These are phyloP conservation scores for Cordyceps militaris DNA, from an alignment of 2,329 filamentous ascomycete species.

Conservation along the genomic window DNA sequence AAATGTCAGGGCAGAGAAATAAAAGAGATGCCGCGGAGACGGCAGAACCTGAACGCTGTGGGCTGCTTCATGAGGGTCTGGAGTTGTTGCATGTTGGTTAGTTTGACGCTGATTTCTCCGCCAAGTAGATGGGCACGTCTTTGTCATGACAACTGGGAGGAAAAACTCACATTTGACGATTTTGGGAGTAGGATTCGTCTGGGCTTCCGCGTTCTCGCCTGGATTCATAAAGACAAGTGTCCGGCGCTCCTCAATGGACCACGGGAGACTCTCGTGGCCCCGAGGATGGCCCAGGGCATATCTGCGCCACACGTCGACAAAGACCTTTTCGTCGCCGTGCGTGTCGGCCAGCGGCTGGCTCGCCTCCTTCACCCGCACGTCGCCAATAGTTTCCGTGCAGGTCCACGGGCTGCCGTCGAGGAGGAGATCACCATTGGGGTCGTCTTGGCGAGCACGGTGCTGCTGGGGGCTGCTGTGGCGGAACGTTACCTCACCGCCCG, in stretches of 20 bases:
- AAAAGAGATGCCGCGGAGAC: conserved; percentile 67
- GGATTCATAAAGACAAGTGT: conserved; percentile 45
- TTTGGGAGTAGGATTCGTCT: background rate
- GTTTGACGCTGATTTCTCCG: no score
- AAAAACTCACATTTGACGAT: conserved; percentile 2
- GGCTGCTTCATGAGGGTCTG: conserved; percentile 29
- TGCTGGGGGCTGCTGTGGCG: conserved; percentile 14
- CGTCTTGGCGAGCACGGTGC: conserved; percentile 18
- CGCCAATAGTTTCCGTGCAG: conserved; percentile 41
- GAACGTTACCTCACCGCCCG: conserved; percentile 65
- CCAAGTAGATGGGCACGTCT: no score
- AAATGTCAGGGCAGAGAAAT: conserved; percentile 84
- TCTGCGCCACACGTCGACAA: conserved; percentile 43
- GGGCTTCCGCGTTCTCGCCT: background rate
- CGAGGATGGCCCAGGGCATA: conserved; percentile 29
- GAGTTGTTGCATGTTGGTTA: background rate
- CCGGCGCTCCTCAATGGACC: conserved; percentile 39
- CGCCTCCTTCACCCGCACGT: conserved; percentile 25
- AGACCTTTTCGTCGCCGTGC: conserved; percentile 36
- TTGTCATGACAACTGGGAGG: no score
- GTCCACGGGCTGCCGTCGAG: conserved; percentile 33
- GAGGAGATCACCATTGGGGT: conserved; percentile 23
- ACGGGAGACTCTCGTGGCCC: conserved; percentile 9
- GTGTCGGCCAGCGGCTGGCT: background rate
- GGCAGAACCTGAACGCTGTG: conserved; percentile 53